Evolutionary conservation across 208 protist genomes (phyloP).

Genomic region (Borovskyia barvae): DNA sequence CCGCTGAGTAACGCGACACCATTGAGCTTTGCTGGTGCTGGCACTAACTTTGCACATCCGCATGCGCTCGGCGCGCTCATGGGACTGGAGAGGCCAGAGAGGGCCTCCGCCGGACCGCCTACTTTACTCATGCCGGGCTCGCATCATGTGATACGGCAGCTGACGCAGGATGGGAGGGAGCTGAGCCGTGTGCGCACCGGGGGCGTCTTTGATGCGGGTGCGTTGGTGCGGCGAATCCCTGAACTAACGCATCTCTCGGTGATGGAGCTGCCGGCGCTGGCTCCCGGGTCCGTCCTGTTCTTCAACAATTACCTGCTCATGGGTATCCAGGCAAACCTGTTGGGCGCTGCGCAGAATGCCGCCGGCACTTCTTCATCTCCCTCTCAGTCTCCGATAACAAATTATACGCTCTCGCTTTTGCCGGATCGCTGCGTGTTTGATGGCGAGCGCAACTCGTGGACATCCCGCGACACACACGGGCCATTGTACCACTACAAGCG

Average conservation of each 20-base stretch:
- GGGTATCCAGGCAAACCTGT: conserved; percentile 42
- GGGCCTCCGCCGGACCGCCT: background rate
- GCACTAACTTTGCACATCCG: conserved; percentile 26
- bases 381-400: too few species aligned
- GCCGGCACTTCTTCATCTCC: background rate
- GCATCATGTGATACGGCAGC: conserved; percentile 53
- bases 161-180: conserved; percentile 63
- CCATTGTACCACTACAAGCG: conserved; percentile 61
- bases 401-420: conserved; percentile 65
- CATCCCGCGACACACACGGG: conserved; percentile 62
- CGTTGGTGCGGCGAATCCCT: conserved; percentile 48
- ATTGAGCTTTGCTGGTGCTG: conserved; percentile 30
- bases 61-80: conserved; percentile 47
- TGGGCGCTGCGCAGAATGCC: conserved; percentile 14
- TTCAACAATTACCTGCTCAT: conserved; percentile 55
- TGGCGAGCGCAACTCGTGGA: conserved; percentile 65
- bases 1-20: conserved; percentile 64
- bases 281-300: conserved; percentile 58
- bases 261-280: conserved; percentile 43
- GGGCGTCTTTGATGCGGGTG: conserved; percentile 66
- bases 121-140: conserved; percentile 63
- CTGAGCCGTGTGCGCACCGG: conserved; percentile 42
- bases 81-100: conserved; percentile 28
- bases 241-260: conserved; percentile 38
- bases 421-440: conserved; percentile 77